Base-by-base conservation (phyloP, 495 filamentous ascomycete genomes). In the Penicillium simplicissimum region DNA sequence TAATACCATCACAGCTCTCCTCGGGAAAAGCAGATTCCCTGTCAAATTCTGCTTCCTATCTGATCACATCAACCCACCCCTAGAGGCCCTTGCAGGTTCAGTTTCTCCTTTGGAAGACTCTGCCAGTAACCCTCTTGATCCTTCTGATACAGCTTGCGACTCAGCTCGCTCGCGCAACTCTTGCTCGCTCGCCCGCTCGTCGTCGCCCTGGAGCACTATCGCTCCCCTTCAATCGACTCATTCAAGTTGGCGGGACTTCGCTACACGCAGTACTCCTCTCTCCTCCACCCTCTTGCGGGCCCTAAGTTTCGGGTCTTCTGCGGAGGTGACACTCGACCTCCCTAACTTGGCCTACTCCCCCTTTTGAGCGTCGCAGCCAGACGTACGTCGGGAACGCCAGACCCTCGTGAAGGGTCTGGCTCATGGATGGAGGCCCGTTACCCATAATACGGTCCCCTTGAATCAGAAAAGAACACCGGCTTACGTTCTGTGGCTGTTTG, bases 231-330 rank as follows among this genome's bases (percentile, higher is more conserved):
- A 28, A 51, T 57, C 52, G 79, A 85, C 69, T 82, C 79, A 86
- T 89, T 85, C 94, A 98, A 97, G 88, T 97, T 98, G 95, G 95
- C 95, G 93, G 93, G 90, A 81, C 83, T 87, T 85, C 87, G 78
- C 77, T 83, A 82, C 76, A 76, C 81, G 74, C 78, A 86, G 82
- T 88, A 52, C 48, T 52, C 91, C 78, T 91, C 90, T 72, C 90
- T 91, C 83, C 80, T 88, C 71, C 90, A 91, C 84, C 94, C 93
- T 84, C 91, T 97, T 77, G 89, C 96, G 69, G 92, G 92, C 82
- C 93, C 95, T 74, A 85, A 87, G 69, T 84, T 86, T 80, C 88
- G 93, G 92, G 90, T 91, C 84, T 93, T 95, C 79, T 85, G 87
- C 83, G 93, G 95, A 88, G 92, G 90, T 83, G 90, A 93, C 82